Percentiles rank a stretch among this genome's conserved stretches.
These are phyloP conservation scores for Obelidium mucronatum DNA, from an alignment of 192 early-diverging fungal species.

Conservation along the genomic window DNA sequence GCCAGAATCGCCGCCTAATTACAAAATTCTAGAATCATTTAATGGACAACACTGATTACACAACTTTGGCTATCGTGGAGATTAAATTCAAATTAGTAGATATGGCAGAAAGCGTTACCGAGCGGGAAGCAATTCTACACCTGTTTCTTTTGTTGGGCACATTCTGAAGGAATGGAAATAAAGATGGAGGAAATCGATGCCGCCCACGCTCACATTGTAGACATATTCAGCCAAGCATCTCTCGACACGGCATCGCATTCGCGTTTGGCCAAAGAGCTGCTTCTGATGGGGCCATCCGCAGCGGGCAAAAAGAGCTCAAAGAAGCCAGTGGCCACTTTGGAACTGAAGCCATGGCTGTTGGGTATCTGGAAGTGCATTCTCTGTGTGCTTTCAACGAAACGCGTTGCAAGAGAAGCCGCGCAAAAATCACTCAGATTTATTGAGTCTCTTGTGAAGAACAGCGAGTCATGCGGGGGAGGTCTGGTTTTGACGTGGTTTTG, in stretches of 20 bases:
- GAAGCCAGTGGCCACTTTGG: not conserved
- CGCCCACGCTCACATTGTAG: not conserved
- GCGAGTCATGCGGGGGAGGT: no score
- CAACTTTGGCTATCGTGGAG: no score
- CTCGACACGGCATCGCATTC: constrained; percentile 5
- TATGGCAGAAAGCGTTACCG: no score
- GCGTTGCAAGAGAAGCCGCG: constrained; percentile 19
- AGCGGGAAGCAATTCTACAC: no score
- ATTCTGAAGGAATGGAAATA: not conserved
- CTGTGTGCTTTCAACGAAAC: constrained; percentile 7
- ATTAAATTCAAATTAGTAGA: no score
- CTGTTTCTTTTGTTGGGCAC: no score
- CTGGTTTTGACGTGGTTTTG: no score
- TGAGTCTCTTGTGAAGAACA: not conserved
- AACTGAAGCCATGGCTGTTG: not conserved
- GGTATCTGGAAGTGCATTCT: constrained; percentile 17
- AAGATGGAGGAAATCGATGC: not conserved
- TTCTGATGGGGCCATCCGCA: not conserved
- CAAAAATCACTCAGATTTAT: constrained; percentile 20
- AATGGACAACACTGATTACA: no score
- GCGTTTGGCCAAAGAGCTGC: constrained; percentile 9
- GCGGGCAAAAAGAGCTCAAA: not conserved
- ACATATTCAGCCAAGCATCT: not conserved
- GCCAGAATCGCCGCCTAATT: no score
- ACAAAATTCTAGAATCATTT: no score